Evolutionary conservation across 75 land plant species (phyloP).

Genomic region (Chamaecyparis obtusa): DNA sequence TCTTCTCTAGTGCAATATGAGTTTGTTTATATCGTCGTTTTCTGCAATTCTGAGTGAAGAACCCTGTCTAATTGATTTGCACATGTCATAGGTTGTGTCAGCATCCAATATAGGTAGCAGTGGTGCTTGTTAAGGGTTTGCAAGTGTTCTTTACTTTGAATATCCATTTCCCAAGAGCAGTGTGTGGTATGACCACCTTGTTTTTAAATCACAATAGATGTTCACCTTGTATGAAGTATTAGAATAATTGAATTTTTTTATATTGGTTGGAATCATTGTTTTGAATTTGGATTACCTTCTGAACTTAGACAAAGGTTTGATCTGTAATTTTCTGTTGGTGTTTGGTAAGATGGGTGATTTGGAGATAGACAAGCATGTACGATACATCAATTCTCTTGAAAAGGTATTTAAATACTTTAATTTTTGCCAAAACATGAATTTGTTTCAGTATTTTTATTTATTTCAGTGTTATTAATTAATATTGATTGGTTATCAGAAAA

Average conservation of each 20-base stretch:
- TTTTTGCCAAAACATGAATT: not conserved
- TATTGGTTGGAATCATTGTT: not conserved
- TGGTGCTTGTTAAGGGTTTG: too few relatives aligned
- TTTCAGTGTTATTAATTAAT: conserved; percentile 4
- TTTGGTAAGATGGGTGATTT: conserved; percentile 53
- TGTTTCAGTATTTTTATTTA: not conserved
- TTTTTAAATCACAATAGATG: not conserved
- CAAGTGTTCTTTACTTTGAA: too few relatives aligned
- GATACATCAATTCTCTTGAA: conserved; percentile 78
- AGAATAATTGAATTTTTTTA: not conserved
- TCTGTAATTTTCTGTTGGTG: not conserved
- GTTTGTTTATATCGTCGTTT: too few relatives aligned
- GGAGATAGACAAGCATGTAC: conserved; percentile 64
- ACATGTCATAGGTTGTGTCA: too few relatives aligned
- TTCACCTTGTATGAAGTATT: too few relatives aligned
- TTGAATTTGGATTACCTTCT: not conserved
- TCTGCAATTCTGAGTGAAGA: too few relatives aligned
- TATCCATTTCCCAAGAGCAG: too few relatives aligned
- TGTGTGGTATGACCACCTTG: too few relatives aligned
- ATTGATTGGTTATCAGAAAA: conserved; percentile 37
- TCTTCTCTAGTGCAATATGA: too few relatives aligned
- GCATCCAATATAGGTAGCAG: too few relatives aligned
- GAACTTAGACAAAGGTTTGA: not conserved
- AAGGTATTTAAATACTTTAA: conserved; percentile 46
- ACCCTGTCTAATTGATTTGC: too few relatives aligned